Base-by-base conservation (phyloP, 306 rosid genomes). In the Datisca glomerata region DNA sequence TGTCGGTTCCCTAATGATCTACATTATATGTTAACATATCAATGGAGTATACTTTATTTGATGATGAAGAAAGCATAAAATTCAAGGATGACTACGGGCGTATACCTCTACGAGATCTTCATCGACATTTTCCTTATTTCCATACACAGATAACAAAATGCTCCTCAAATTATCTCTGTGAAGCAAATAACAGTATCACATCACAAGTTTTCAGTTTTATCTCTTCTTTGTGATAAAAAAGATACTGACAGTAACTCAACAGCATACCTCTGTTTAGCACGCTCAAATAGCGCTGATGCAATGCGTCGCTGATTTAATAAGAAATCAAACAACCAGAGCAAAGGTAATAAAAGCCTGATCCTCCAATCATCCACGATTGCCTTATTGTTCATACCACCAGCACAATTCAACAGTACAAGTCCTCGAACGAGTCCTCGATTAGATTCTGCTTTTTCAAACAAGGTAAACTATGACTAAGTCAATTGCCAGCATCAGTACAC, bases 351-450 rank as follows among this genome's bases (percentile, higher is more conserved):
- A 7, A 87, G 70, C 73, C 76, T 82, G 78, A 82, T 87, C 69
- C 96, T 76, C 96, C 96, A 82, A 48, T 87, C 96, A 45, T 82
- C 96, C 20, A 76, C 85, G 40, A 87, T 63, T 39, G 94, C 96
- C 66, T 87, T 87, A 50, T 87, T 87, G 63, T 87, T 87, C 96
- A 87, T 87, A 37, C 96, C 94, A 49, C 96, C 96, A 7, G 94
- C 69, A 53, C 96, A 82, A 47, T 87, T 87, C 27, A 87, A 55
- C 41, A 87, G 74, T 51, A 76, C 94, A 33, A 79, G 66, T 38
- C 85, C 96, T 65, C 66, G 72, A 40, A 87, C 93, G 18, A 64
- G 65, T 27, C 59, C 61, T 46, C 60, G 63, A 23, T 60, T 70
- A 59, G 93, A 67, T 62, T 79, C 96, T 76, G 15, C 9, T 53